Evolutionary conservation across 306 rosid genomes (phyloP).

Genomic region (Casuarina cunninghamiana): DNA sequence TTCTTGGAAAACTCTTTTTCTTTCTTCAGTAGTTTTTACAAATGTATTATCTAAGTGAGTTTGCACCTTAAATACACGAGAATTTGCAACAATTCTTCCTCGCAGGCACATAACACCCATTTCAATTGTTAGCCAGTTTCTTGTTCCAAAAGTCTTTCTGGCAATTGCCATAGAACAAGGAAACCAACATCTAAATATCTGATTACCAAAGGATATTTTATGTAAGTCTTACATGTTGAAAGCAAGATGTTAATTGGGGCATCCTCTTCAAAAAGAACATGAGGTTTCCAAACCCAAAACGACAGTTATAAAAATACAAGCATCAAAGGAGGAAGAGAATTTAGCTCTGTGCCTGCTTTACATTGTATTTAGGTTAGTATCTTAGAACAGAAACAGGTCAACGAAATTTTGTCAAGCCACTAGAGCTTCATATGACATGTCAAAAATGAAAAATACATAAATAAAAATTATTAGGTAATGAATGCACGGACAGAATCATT

Average conservation of each 20-base stretch:
- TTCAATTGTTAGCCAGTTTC: not conserved
- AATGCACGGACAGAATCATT: constrained; percentile 12
- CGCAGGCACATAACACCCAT: not conserved
- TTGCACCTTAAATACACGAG: not conserved
- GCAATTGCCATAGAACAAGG: not conserved
- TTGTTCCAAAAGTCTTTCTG: not conserved
- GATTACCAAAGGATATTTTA: not conserved
- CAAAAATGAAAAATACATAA: constrained; percentile 12
- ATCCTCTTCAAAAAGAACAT: not conserved
- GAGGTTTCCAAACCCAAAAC: not conserved
- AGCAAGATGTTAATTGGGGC: not conserved
- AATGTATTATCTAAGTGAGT: not conserved
- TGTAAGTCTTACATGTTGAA: not conserved
- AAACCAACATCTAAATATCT: not conserved
- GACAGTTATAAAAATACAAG: not conserved
- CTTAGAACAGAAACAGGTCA: not conserved
- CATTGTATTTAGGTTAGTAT: not conserved
- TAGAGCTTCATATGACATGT: not conserved
- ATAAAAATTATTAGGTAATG: not conserved
- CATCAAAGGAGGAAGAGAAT: not conserved
- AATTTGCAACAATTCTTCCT: not conserved
- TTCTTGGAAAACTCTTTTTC: not conserved
- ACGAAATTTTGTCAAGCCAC: not conserved
- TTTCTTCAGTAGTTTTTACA: not conserved
- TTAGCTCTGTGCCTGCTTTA: not conserved